phyloP scores from a whole-genome alignment of 169 alveolate species.

The Babesia sp. region DNA sequence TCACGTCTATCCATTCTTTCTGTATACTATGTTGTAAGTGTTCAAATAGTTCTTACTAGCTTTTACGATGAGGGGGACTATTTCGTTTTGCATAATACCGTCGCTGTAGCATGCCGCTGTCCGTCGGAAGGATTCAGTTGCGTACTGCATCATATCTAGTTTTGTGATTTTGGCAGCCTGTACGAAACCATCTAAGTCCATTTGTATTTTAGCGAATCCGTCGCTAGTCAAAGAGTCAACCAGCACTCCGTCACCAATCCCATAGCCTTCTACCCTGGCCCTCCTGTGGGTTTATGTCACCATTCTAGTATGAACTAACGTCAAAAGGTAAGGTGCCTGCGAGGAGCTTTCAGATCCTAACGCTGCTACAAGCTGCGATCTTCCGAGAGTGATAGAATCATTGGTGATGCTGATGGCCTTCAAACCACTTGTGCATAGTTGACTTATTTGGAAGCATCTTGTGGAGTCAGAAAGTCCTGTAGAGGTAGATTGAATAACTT shows the following conservation, averaged over 20 bases:
- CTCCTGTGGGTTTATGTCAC: slow-evolving; percentile 5
- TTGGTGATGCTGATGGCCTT: slow-evolving; percentile 61
- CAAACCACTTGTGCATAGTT: slow-evolving; percentile 71
- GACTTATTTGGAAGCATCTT: slow-evolving; percentile 50
- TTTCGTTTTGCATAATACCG: slow-evolving; percentile 70
- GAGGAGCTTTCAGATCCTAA: slow-evolving; percentile 73
- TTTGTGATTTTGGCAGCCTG: slow-evolving; percentile 59
- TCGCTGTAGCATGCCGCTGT: slow-evolving; percentile 71
- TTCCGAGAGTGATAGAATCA: slow-evolving; percentile 60
- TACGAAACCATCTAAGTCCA: slow-evolving; percentile 53
- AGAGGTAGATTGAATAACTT: background rate
- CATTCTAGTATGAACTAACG: slow-evolving; percentile 2
- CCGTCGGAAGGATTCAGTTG: slow-evolving; percentile 58
- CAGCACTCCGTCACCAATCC: slow-evolving; percentile 61
- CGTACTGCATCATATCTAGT: slow-evolving; percentile 67
- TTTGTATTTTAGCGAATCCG: slow-evolving; percentile 48
- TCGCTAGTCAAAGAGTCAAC: slow-evolving; percentile 65
- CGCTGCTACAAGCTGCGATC: slow-evolving; percentile 52
- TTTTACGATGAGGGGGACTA: slow-evolving; percentile 60
- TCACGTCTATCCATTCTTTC: slow-evolving; percentile 34
- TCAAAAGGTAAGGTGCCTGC: slow-evolving; percentile 67
- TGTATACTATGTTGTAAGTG: slow-evolving; percentile 8
- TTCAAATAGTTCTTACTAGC: slow-evolving; percentile 22
- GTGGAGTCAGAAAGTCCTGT: slow-evolving; percentile 59
- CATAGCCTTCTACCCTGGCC: slow-evolving; percentile 62